phyloP scores from a whole-genome alignment of 371 early-diverging fungal genomes.

The Mortierella sp. region DNA sequence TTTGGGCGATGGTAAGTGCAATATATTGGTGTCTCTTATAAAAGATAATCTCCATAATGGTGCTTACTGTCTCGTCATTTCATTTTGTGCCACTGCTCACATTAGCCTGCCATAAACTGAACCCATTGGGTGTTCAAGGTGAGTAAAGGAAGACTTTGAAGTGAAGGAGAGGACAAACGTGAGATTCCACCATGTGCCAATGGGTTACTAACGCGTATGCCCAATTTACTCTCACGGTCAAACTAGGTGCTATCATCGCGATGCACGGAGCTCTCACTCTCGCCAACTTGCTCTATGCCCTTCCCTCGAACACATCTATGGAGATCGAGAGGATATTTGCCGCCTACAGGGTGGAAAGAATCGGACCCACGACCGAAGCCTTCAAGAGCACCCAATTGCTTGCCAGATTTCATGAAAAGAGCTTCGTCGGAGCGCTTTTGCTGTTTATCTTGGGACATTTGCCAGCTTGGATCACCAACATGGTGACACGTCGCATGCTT shows the following conservation, averaged over 20 bases:
- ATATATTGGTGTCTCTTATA: neutral
- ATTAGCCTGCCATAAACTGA: slow-evolving; percentile 17
- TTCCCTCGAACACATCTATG: neutral
- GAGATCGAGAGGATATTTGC: neutral
- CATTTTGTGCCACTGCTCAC: too few relatives aligned
- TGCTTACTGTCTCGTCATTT: neutral
- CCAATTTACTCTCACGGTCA: neutral
- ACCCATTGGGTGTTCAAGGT: slow-evolving; percentile 32
- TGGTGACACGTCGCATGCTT: neutral
- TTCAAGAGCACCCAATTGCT: slow-evolving; percentile 6
- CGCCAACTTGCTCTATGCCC: neutral
- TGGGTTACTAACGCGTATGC: too few relatives aligned
- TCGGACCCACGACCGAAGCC: neutral
- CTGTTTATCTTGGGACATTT: neutral
- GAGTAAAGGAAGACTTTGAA: too few relatives aligned
- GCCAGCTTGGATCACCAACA: neutral
- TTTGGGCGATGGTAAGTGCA: slow-evolving; percentile 24
- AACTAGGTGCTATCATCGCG: neutral
- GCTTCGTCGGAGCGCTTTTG: neutral
- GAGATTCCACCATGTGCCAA: too few relatives aligned
- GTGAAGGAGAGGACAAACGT: too few relatives aligned
- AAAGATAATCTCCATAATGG: too few relatives aligned
- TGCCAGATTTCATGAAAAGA: neutral
- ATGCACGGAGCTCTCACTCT: neutral
- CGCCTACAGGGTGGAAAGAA: neutral